These are phyloP conservation scores for Hansenula lynferdii DNA, from an alignment of 1,139 yeast genomes.

Conservation along the genomic window DNA sequence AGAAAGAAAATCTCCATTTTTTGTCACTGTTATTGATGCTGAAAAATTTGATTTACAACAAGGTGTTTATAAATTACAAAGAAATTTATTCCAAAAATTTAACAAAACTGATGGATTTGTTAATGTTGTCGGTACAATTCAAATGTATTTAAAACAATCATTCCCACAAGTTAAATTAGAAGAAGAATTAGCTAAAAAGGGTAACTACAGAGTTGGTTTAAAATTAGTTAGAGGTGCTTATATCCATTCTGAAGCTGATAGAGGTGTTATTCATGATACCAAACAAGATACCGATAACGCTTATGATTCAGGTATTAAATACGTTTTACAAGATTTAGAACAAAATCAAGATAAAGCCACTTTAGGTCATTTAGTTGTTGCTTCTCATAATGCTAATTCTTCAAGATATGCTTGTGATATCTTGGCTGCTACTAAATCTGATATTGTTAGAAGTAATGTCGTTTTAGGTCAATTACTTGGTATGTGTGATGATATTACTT, in stretches of 20 bases:
- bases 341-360: constrained; percentile 43
- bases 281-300: constrained; percentile 75
- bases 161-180: constrained; percentile 58
- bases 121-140: constrained; percentile 87
- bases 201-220: constrained; percentile 73
- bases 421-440: constrained; percentile 27
- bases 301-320: constrained; percentile 67
- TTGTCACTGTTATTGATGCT: constrained; percentile 87
- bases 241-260: constrained; percentile 79
- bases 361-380: constrained; percentile 85
- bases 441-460: constrained; percentile 53
- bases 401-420: constrained; percentile 64
- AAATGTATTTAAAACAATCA: constrained; percentile 81
- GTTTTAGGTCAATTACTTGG: constrained; percentile 91
- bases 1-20: constrained; percentile 70
- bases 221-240: constrained; percentile 98
- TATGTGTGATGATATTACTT: constrained; percentile 90
- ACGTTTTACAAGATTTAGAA: constrained; percentile 54
- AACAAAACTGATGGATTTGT: constrained; percentile 56
- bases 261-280: constrained; percentile 67
- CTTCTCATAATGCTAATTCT: constrained; percentile 86
- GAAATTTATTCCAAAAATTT: constrained; percentile 71
- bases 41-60: constrained; percentile 85
- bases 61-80: constrained; percentile 89
- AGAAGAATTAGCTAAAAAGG: constrained; percentile 55